A percentile compares a stretch with the other conserved stretches of the same genome.
phyloP scores from a whole-genome alignment of 2,329 filamentous ascomycete species.

The Helotiales sp. region DNA sequence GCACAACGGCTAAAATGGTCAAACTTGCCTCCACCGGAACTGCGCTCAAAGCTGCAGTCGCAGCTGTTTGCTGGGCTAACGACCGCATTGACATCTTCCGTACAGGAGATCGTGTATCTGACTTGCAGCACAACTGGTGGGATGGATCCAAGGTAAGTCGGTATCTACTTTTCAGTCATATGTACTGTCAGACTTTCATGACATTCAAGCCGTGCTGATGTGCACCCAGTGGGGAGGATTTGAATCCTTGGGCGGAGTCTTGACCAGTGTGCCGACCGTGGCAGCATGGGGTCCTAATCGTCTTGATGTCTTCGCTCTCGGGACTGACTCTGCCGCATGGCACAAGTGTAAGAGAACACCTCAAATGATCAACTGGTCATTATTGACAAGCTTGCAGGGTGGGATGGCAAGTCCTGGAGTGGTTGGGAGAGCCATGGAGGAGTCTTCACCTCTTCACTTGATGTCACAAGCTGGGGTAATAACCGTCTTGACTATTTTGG shows the following conservation, averaged over 20 bases:
- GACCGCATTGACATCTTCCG: conserved; percentile 24
- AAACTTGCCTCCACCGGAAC: not conserved
- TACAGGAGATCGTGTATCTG: conserved; percentile 2
- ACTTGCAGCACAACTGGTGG: conserved; percentile 23
- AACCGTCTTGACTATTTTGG: conserved; percentile 30
- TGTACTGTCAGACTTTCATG: not conserved
- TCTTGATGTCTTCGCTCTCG: conserved; percentile 20
- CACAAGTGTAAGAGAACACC: conserved; percentile 14
- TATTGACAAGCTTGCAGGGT: not conserved
- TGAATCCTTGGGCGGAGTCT: conserved; percentile 23
- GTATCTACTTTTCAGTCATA: not conserved
- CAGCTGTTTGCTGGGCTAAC: conserved; percentile 17
- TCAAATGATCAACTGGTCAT: too few species aligned
- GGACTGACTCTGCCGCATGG: conserved; percentile 18
- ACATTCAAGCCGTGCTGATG: not conserved
- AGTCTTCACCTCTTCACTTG: conserved; percentile 13
- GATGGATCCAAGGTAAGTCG: conserved; percentile 4
- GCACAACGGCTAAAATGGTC: not conserved
- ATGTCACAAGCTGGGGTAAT: conserved; percentile 29
- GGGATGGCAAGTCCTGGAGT: conserved; percentile 17
- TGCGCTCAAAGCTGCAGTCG: conserved; percentile 19
- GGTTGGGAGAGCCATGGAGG: conserved; percentile 21
- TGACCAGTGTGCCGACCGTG: conserved; percentile 18
- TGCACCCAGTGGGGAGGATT: conserved; percentile 16
- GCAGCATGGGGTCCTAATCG: conserved; percentile 20